Percentiles rank a stretch among this genome's conserved stretches.
Conservation (phyloP, 2,329 filamentous ascomycete genomes). For the Beauveria brongniartii region DNA sequence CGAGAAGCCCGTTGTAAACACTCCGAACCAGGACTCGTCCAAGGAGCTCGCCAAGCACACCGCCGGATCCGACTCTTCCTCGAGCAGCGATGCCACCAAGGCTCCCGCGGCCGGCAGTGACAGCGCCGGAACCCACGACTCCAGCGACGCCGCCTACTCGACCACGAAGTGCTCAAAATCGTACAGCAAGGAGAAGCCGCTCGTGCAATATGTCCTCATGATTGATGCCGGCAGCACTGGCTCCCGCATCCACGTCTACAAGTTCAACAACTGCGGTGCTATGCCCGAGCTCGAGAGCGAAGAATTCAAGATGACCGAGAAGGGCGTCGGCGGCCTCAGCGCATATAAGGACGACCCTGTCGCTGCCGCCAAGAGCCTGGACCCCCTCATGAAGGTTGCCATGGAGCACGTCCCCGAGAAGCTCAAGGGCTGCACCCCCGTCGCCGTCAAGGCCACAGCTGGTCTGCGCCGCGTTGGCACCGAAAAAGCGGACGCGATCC, state of each 20-base stretch:
- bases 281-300: constrained; percentile 77
- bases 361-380: constrained; percentile 81
- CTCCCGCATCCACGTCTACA: constrained; percentile 94
- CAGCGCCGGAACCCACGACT: constrained; percentile 50
- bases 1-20: constrained; percentile 1
- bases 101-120: constrained; percentile 16
- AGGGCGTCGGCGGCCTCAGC: constrained; percentile 75
- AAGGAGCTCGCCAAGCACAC: constrained; percentile 3
- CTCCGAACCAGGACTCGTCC: not conserved
- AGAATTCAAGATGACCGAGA: constrained; percentile 87
- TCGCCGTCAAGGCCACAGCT: constrained; percentile 97
- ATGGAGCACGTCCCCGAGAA: constrained; percentile 77
- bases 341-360: constrained; percentile 81
- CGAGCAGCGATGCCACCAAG: not conserved
- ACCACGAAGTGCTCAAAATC: constrained; percentile 75
- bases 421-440: constrained; percentile 82
- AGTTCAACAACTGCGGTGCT: constrained; percentile 77
- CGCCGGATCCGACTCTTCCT: not conserved
- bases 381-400: constrained; percentile 79
- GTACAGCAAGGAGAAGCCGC: constrained; percentile 77
- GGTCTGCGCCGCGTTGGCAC: constrained; percentile 80
- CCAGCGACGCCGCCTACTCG: constrained; percentile 42
- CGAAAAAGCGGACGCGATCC: constrained; percentile 73
- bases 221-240: constrained; percentile 97
- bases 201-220: constrained; percentile 98